Base-by-base conservation (phyloP, 2,329 filamentous ascomycete genomes). In the Tolypocladium paradoxum region DNA sequence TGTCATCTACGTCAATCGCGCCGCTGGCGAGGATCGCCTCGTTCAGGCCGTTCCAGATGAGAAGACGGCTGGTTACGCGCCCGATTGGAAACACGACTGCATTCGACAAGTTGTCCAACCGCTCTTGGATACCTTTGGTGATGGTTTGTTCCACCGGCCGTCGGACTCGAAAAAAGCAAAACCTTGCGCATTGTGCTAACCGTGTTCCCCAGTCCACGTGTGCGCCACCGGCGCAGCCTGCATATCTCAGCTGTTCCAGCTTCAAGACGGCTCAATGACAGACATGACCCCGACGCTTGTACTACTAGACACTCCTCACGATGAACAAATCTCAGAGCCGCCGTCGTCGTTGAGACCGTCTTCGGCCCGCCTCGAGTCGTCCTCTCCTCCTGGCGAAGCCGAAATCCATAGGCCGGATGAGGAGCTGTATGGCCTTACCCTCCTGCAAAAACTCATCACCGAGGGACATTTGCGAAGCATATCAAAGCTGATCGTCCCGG, bases 1-100 rank as follows among this genome's bases (percentile, higher is more conserved):
- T 65, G 74, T 83, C 59, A 77, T 83, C 57, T 83, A 82, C 60
- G 78, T 83, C 61, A 77, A 82, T 68, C 76, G 76, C 62, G 70
- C 72, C 56, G 73, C 79, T 56, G 69, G 68, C 59, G 66, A 73
- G 55, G 73, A 79, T 60, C 70, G 75, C 53, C 63, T 73, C 50
- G 65, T 79, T 40, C 64, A 59, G 45, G 59, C 68, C 50, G 54
- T 57, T 57, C 48, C 58, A 31, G 58, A 56, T 53, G 53, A 50
- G 9, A 7, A 33, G n/a, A 18, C 49, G 29, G 33, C 54, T 14
- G 55, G 55, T 50, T 53, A 52, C 27, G 52, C 54, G 22, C 56
- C 58, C 37, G 66, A 68, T 54, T 67, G 68, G 62, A 61, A 62
- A 31, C 70, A 73, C 16, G 68, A 70, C 34, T 67, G 72, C 48